phyloP scores from a whole-genome alignment of 192 early-diverging fungal species.

The Gryganskiella cystojenkinii region DNA sequence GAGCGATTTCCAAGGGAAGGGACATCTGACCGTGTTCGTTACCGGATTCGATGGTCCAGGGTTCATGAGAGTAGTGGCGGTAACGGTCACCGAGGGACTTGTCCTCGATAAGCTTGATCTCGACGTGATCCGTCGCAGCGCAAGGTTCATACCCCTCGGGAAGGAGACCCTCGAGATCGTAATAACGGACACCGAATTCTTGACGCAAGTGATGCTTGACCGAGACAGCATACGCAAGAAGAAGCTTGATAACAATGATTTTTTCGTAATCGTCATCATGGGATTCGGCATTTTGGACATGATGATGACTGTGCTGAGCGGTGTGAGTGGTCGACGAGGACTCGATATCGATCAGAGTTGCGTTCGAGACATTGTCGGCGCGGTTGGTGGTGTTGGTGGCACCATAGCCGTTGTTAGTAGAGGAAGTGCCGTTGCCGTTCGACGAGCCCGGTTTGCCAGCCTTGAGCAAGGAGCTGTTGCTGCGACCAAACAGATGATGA shows the following conservation, averaged over 20 bases:
- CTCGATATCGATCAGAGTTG: slow-evolving; percentile 16
- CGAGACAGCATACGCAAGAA: slow-evolving; percentile 57
- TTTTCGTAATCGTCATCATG: slow-evolving; percentile 55
- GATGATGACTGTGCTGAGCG: not conserved
- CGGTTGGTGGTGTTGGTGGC: not conserved
- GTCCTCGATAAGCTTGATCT: slow-evolving; percentile 31
- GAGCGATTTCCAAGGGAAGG: slow-evolving; percentile 63
- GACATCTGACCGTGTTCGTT: slow-evolving; percentile 62
- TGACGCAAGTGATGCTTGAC: slow-evolving; percentile 63
- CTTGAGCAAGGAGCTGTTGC: slow-evolving; percentile 4
- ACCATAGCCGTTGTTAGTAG: not conserved
- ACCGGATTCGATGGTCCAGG: slow-evolving; percentile 33
- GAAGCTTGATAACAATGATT: slow-evolving; percentile 50
- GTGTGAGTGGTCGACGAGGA: not conserved
- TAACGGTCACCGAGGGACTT: slow-evolving; percentile 31
- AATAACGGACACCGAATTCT: slow-evolving; percentile 62
- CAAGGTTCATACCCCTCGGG: slow-evolving; percentile 53
- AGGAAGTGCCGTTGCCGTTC: not conserved
- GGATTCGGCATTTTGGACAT: not conserved
- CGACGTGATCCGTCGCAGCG: slow-evolving; percentile 33
- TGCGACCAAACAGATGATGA: slow-evolving; percentile 33
- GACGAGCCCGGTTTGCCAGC: not conserved
- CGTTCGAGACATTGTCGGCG: slow-evolving; percentile 8
- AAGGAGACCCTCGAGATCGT: slow-evolving; percentile 62
- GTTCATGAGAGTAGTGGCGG: slow-evolving; percentile 43